These are phyloP conservation scores for Nitzschia inconspicua DNA, from an alignment of 108 stramenopile genomes.

Conservation along the genomic window DNA sequence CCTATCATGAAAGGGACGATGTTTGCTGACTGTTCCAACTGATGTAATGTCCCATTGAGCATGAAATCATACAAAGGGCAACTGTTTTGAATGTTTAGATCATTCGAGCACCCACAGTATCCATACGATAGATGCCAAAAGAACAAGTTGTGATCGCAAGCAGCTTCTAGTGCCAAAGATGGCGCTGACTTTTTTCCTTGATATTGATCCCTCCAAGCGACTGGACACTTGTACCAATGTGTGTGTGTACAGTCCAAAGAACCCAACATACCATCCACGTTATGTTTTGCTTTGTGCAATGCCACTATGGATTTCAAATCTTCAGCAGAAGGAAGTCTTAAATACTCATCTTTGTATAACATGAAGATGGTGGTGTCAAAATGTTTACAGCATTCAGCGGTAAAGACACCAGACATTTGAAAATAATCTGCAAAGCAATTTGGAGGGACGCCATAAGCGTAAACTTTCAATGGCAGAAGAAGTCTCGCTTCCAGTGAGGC, in stretches of 20 bases:
- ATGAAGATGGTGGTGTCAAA: too few relatives aligned
- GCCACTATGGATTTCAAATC: slow-evolving; percentile 1
- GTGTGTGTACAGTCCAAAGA: slow-evolving; percentile 22
- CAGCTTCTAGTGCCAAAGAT: slow-evolving; percentile 1
- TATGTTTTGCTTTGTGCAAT: too few relatives aligned
- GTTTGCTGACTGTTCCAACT: neutral
- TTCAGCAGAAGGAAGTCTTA: neutral
- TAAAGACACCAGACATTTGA: too few relatives aligned
- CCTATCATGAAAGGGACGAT: too few relatives aligned
- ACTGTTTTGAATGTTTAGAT: neutral
- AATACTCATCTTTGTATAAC: slow-evolving; percentile 11
- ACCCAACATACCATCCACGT: too few relatives aligned
- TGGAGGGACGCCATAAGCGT: too few relatives aligned
- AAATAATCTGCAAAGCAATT: too few relatives aligned
- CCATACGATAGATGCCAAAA: neutral
- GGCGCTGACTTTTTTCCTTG: slow-evolving; percentile 12
- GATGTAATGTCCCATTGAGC: neutral
- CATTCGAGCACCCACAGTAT: too few relatives aligned
- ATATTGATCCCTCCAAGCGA: slow-evolving; percentile 10
- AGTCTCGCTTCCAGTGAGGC: too few relatives aligned
- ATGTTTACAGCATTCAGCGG: too few relatives aligned
- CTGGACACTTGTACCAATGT: slow-evolving; percentile 17
- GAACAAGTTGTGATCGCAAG: neutral
- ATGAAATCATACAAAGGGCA: neutral
- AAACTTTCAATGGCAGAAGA: too few relatives aligned